Evolutionary conservation across 129 eudicot genomes (phyloP).

Genomic region (Pseudognaphalium luteoalbum): DNA sequence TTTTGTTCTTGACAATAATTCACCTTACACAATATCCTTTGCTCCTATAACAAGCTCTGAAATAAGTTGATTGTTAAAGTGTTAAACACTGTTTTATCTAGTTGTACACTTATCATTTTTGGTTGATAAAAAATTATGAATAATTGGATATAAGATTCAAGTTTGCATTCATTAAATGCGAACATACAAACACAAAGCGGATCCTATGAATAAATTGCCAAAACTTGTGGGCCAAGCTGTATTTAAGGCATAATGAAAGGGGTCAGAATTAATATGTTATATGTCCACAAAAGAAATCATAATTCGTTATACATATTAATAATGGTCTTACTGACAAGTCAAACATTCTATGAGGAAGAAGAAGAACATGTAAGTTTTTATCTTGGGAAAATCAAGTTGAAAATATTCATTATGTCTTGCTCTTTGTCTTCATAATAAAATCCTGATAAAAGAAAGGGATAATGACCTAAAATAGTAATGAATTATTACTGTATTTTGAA

Average conservation of each 20-base stretch:
- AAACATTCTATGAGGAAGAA: slow-evolving; percentile 18
- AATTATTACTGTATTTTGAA: no score
- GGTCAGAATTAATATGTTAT: background rate
- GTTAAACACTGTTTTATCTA: no score
- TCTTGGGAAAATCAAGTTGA: slow-evolving; percentile 3
- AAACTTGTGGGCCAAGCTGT: background rate
- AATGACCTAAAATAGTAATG: no score
- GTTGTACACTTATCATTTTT: no score
- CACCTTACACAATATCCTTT: no score
- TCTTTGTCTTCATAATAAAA: background rate
- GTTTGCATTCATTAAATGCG: no score
- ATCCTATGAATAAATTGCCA: background rate
- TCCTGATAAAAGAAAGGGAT: no score
- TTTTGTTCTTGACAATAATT: background rate
- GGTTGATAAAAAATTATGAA: no score
- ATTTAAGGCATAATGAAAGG: background rate
- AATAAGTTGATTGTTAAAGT: no score
- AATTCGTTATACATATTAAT: background rate
- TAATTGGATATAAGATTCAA: no score
- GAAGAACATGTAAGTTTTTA: slow-evolving; percentile 16
- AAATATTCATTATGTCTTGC: slow-evolving; percentile 17
- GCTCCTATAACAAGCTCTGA: no score
- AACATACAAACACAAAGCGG: background rate
- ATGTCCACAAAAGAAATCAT: background rate
- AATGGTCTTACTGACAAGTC: slow-evolving; percentile 30